Percentiles rank a stretch among this genome's conserved stretches.
Conservation (phyloP, 148 eudicot species). For the Fagopyrum esculentum region DNA sequence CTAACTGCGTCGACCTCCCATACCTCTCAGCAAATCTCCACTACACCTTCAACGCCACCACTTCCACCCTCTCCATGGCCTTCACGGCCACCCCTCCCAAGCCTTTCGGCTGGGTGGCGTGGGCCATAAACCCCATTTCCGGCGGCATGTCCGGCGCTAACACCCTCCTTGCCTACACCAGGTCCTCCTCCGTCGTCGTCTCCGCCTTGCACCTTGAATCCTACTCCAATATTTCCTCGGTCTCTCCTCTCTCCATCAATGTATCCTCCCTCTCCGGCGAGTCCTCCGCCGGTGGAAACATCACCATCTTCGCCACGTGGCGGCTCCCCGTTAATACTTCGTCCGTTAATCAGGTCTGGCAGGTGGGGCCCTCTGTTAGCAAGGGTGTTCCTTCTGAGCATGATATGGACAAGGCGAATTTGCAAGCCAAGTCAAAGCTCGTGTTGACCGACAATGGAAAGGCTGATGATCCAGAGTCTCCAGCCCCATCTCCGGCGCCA, state of each 20-base stretch:
- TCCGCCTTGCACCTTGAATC: slow-evolving; percentile 16
- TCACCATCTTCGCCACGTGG: slow-evolving; percentile 33
- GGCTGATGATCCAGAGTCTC: no score
- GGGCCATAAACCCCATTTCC: slow-evolving; percentile 31
- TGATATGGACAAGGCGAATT: slow-evolving; percentile 21
- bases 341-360: slow-evolving; percentile 30
- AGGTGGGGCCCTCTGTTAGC: slow-evolving; percentile 23
- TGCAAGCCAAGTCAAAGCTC: slow-evolving; percentile 19
- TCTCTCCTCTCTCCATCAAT: slow-evolving; percentile 26
- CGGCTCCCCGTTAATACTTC: not conserved
- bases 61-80: slow-evolving; percentile 30
- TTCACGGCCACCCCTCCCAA: slow-evolving; percentile 27
- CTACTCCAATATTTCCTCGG: slow-evolving; percentile 10
- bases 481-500: no score
- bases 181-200: slow-evolving; percentile 2
- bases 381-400: not conserved
- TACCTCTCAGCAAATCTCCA: slow-evolving; percentile 31
- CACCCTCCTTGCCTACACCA: slow-evolving; percentile 20
- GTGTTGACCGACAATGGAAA: slow-evolving; percentile 6
- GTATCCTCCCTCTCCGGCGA: slow-evolving; percentile 16
- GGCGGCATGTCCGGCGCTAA: slow-evolving; percentile 24
- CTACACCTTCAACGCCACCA: slow-evolving; percentile 24
- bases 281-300: slow-evolving; percentile 10
- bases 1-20: slow-evolving; percentile 31
- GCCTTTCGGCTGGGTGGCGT: slow-evolving; percentile 35